phyloP scores from a whole-genome alignment of 2,329 filamentous ascomycete genomes.

The Diaporthe sp. region DNA sequence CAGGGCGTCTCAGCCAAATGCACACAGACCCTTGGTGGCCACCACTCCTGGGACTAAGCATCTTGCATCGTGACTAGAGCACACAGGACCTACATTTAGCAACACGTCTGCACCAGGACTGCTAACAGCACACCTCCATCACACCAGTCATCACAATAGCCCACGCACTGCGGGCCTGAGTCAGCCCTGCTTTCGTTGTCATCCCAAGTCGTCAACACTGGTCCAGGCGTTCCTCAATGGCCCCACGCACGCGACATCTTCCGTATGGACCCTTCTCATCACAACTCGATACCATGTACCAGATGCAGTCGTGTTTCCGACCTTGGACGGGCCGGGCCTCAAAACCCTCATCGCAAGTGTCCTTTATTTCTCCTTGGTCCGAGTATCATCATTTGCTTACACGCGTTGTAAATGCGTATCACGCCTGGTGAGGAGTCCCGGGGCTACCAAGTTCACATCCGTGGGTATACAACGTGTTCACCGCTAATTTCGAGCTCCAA shows the following conservation, averaged over 20 bases:
- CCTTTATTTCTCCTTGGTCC: neutral
- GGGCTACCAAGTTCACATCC: neutral
- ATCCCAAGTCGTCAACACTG: neutral
- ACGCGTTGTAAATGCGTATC: neutral
- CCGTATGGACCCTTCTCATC: conserved; percentile 5
- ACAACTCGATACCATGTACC: neutral
- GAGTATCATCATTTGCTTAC: neutral
- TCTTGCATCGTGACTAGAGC: neutral
- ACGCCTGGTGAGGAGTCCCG: neutral
- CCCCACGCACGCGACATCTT: neutral
- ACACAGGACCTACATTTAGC: neutral
- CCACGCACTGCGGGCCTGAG: neutral
- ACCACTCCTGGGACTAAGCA: neutral
- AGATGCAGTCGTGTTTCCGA: conserved; percentile 3
- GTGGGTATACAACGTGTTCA: neutral
- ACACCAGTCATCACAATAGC: neutral
- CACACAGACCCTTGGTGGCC: neutral
- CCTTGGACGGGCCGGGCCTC: neutral
- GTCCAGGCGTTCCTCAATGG: neutral
- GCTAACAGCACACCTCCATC: neutral
- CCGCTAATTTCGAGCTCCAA: neutral
- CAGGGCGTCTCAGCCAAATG: neutral
- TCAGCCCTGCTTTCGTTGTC: neutral
- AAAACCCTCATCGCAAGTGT: neutral
- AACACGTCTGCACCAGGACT: neutral